These are phyloP conservation scores for Aquanectria penicillioides DNA, from an alignment of 2,329 filamentous ascomycete genomes.

Conservation along the genomic window DNA sequence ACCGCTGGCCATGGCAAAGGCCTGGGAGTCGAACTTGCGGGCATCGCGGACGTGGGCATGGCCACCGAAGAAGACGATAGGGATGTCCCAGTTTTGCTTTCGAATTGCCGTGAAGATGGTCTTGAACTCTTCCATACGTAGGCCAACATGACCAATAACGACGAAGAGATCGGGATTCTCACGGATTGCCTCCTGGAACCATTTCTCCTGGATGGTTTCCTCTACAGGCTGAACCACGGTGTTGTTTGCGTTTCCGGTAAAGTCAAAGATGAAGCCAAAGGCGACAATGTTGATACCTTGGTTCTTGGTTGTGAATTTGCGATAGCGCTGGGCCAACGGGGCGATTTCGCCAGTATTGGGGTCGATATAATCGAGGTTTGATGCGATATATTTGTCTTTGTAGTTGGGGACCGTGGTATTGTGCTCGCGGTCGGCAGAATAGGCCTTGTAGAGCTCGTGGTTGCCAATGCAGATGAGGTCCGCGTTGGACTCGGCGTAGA, in stretches of 20 bases:
- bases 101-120: conserved; percentile 83
- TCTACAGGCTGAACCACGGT: conserved; percentile 84
- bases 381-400: conserved; percentile 82
- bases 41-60: conserved; percentile 92
- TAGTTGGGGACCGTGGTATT: conserved; percentile 85
- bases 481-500: conserved; percentile 83
- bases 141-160: conserved; percentile 85
- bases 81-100: conserved; percentile 78
- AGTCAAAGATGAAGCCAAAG: conserved; percentile 96
- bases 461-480: conserved; percentile 91
- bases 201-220: conserved; percentile 82
- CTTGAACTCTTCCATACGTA: conserved; percentile 82
- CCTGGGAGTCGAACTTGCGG: conserved; percentile 78
- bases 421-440: conserved; percentile 82
- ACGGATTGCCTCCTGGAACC: conserved; percentile 89
- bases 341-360: conserved; percentile 75
- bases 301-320: conserved; percentile 92
- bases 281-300: conserved; percentile 85
- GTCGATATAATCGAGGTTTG: conserved; percentile 90
- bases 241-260: conserved; percentile 90
- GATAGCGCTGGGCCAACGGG: conserved; percentile 83
- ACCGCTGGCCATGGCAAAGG: conserved; percentile 85
- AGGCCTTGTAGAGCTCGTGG: conserved; percentile 89
- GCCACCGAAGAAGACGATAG: conserved; percentile 92
- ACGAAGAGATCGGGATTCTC: conserved; percentile 89